Evolutionary conservation across 2,329 filamentous ascomycete species (phyloP).

Genomic region (Exserohilum turcica): DNA sequence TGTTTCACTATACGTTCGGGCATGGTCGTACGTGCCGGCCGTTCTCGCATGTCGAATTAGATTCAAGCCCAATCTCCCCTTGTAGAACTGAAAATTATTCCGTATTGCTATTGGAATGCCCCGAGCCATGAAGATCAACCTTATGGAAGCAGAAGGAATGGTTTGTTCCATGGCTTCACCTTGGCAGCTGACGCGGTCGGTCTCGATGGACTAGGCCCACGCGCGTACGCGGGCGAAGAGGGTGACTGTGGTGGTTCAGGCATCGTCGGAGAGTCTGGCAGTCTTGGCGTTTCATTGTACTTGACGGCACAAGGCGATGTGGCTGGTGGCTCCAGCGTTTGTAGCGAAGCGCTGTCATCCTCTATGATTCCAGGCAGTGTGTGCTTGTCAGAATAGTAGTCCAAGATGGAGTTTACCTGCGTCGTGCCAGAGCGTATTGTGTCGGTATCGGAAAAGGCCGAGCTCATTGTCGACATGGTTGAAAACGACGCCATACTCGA

Average conservation of each 20-base stretch:
- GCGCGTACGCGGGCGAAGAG: slow-evolving; percentile 11
- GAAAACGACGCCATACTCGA: slow-evolving; percentile 37
- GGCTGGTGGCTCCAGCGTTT: slow-evolving; percentile 27
- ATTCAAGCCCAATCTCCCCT: background rate
- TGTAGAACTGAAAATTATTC: slow-evolving; percentile 4
- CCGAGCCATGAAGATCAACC: background rate
- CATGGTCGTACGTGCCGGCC: slow-evolving; percentile 10
- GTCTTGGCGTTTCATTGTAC: slow-evolving; percentile 21
- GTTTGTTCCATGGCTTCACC: slow-evolving; percentile 39
- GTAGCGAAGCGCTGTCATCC: slow-evolving; percentile 36
- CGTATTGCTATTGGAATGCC: background rate
- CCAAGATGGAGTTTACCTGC: slow-evolving; percentile 38
- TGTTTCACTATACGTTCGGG: slow-evolving; percentile 6
- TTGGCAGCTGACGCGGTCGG: slow-evolving; percentile 17
- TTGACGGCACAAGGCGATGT: slow-evolving; percentile 16
- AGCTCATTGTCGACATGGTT: slow-evolving; percentile 39
- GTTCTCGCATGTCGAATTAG: slow-evolving; percentile 6
- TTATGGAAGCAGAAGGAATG: slow-evolving; percentile 40
- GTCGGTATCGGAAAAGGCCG: slow-evolving; percentile 33
- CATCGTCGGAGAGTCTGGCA: slow-evolving; percentile 25
- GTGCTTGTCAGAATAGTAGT: slow-evolving; percentile 39
- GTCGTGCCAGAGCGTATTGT: slow-evolving; percentile 36
- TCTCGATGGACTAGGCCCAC: slow-evolving; percentile 25
- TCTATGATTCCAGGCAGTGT: slow-evolving; percentile 40
- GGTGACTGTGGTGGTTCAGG: slow-evolving; percentile 15